Evolutionary conservation across 1,284 basidiomycete genomes (phyloP), one percentile per base, ranked within the genome.

Genomic region (Trametes polyzona): DNA sequence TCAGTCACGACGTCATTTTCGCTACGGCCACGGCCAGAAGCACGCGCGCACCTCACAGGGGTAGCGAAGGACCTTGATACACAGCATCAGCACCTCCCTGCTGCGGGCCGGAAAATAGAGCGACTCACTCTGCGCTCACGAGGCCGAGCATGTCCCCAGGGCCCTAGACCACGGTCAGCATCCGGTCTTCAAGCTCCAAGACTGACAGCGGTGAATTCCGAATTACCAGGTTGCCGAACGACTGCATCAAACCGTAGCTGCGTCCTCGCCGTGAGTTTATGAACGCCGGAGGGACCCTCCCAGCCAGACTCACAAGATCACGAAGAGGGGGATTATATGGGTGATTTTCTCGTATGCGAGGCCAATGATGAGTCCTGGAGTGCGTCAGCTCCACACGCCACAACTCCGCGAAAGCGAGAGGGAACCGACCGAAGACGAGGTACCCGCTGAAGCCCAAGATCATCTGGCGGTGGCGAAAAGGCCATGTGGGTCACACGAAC

Each of bases 401-500:
- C n/a, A n/a, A n/a, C 30, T 24, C 10, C 23, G 37, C 21, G 17
- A 12, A 19, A 16, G 21, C 17, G 26, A 19, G 44, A 39, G 14
- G 9, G n/a, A 41, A 63, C 72, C 61, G 53, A 82, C 89, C 87
- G 65, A 92, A 84, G 21, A 91, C 71, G 24, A 92, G 74, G 70
- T 91, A 91, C 2, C 90, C 88, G 40, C 79, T 78, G 72, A 92
- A 91, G 0, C 90, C 90, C 39, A 89, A 72, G 65, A 90, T 87
- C 81, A 92, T 85, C 84, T 85, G 52, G n/a, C n/a, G n/a, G n/a
- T n/a, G n/a, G n/a, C 33, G 55, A 39, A 40, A 42, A 30, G 50
- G 58, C 51, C 49, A 14, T 26, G 49, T 59, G 36, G 26, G 33
- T 23, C 19, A 10, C 23, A 40, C 17, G 35, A 30, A 39, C 47